Evolutionary conservation across 2,329 filamentous ascomycete species (phyloP).

Genomic region (Trichoderma brevicompactum): DNA sequence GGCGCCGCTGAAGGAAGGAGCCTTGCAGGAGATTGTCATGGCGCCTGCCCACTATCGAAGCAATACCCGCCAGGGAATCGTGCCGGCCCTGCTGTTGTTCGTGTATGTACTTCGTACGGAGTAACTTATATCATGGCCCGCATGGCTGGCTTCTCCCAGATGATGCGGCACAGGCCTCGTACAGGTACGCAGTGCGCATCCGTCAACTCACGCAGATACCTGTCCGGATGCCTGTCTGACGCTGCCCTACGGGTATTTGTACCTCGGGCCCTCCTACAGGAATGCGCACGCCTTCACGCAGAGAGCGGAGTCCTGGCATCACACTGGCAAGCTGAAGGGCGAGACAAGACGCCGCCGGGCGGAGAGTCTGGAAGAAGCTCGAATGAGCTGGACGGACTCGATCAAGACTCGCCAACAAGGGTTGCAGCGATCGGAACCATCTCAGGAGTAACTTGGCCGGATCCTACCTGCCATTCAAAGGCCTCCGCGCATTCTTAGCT

Average conservation of each 20-base stretch:
- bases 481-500: not conserved
- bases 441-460: conserved; percentile 24
- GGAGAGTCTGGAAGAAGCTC: not conserved
- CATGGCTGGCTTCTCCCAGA: not conserved
- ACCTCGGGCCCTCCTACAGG: not conserved
- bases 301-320: no score
- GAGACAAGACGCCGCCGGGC: conserved; percentile 6
- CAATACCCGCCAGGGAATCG: conserved; percentile 5
- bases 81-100: conserved; percentile 4
- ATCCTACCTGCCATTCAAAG: conserved; percentile 19
- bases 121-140: conserved; percentile 14
- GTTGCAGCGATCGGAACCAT: conserved; percentile 21
- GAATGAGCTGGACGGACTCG: not conserved
- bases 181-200: not conserved
- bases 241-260: not conserved
- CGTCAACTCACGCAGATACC: not conserved
- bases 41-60: conserved; percentile 12
- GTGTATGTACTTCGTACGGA: conserved; percentile 4
- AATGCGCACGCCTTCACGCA: not conserved
- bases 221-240: conserved; percentile 1
- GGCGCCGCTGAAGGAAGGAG: conserved; percentile 21
- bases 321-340: not conserved
- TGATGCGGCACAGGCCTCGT: not conserved
- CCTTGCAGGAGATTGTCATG: conserved; percentile 17
- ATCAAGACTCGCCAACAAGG: conserved; percentile 18